phyloP scores from a whole-genome alignment of 2,329 filamentous ascomycete species.

The Magnaporthales sp. region DNA sequence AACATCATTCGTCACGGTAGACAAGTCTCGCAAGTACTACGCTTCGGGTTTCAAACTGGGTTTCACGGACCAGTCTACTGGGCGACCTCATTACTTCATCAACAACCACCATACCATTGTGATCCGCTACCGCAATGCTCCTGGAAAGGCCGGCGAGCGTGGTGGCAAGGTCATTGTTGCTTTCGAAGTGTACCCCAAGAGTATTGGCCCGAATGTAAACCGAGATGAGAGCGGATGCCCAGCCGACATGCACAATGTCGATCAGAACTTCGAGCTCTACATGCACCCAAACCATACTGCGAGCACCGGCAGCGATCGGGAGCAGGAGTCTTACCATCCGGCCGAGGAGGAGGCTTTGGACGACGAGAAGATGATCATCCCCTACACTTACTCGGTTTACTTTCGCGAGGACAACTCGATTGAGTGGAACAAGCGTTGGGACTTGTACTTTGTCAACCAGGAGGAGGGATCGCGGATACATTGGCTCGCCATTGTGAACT shows the following conservation, averaged over 20 bases:
- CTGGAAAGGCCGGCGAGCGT: slow-evolving; percentile 57
- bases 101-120: slow-evolving; percentile 87
- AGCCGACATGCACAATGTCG: slow-evolving; percentile 51
- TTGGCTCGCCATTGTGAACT: slow-evolving; percentile 85
- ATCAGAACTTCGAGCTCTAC: slow-evolving; percentile 59
- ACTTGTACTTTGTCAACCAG: slow-evolving; percentile 83
- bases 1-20: slow-evolving; percentile 79
- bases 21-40: slow-evolving; percentile 81
- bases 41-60: slow-evolving; percentile 85
- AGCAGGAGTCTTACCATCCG: slow-evolving; percentile 48
- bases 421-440: slow-evolving; percentile 81
- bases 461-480: slow-evolving; percentile 75
- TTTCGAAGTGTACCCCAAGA: slow-evolving; percentile 87
- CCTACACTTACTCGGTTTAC: slow-evolving; percentile 85
- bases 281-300: slow-evolving; percentile 55
- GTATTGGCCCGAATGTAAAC: slow-evolving; percentile 53
- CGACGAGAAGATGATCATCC: slow-evolving; percentile 62
- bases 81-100: slow-evolving; percentile 59
- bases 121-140: slow-evolving; percentile 65
- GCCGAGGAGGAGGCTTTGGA: slow-evolving; percentile 45
- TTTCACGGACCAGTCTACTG: slow-evolving; percentile 57
- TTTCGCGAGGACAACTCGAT: slow-evolving; percentile 74
- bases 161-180: slow-evolving; percentile 77
- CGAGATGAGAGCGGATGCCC: slow-evolving; percentile 61
- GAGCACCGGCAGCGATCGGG: slow-evolving; percentile 24